Evolutionary conservation across 257 asterid species (phyloP).

Genomic region (Solanum infundibuliforme): DNA sequence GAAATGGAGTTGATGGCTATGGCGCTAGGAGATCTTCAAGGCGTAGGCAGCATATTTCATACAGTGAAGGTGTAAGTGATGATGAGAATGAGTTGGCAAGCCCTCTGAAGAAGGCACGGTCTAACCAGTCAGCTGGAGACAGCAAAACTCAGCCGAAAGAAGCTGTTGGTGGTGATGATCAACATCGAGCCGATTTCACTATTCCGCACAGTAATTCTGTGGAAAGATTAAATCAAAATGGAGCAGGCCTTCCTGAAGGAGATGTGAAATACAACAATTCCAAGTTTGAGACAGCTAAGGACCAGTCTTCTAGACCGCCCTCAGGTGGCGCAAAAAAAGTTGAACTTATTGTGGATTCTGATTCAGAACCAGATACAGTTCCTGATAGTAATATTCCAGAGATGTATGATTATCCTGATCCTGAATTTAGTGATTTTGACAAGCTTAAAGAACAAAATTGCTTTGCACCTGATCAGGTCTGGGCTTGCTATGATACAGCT

Average conservation of each 20-base stretch:
- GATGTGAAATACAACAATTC: slow-evolving; percentile 9
- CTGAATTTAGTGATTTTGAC: slow-evolving; percentile 69
- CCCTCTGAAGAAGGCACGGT: slow-evolving; percentile 23
- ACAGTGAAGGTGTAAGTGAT: slow-evolving; percentile 40
- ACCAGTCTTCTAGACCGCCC: slow-evolving; percentile 1
- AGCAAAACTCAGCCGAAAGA: slow-evolving; percentile 11
- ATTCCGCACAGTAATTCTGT: slow-evolving; percentile 4
- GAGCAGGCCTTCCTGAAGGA: slow-evolving; percentile 12
- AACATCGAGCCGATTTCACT: slow-evolving; percentile 4
- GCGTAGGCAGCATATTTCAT: slow-evolving; percentile 40
- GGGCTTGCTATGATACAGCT: slow-evolving; percentile 66
- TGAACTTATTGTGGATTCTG: slow-evolving; percentile 35
- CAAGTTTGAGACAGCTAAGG: slow-evolving; percentile 4
- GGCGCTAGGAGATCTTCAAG: slow-evolving; percentile 54
- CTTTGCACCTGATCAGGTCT: slow-evolving; percentile 48
- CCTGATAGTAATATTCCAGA: not conserved
- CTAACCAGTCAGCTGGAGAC: slow-evolving; percentile 18
- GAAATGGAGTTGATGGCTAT: slow-evolving; percentile 21
- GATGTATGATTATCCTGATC: slow-evolving; percentile 29
- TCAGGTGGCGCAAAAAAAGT: slow-evolving; percentile 13
- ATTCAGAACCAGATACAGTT: slow-evolving; percentile 16
- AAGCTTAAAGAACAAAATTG: slow-evolving; percentile 25
- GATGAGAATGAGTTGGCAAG: slow-evolving; percentile 22
- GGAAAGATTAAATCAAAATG: slow-evolving; percentile 12
- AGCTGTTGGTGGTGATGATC: slow-evolving; percentile 8